Evolutionary conservation across 1,139 yeast genomes (phyloP), one percentile per base, ranked within the genome.

Genomic region (Zygotorulaspora mrakii): DNA sequence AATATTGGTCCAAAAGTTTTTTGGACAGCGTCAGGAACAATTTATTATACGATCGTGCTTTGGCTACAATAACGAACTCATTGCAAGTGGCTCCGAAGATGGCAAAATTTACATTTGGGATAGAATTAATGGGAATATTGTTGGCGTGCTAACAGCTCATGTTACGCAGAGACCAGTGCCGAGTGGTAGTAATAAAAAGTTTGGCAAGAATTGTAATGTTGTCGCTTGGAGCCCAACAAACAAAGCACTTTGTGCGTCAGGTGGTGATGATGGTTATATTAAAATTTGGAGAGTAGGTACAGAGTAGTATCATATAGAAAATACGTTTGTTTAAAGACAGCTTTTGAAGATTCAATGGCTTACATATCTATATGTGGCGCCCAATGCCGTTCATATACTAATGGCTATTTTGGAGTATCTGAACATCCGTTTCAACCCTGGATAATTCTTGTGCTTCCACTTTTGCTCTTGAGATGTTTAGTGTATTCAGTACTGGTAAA

Each of bases 81-180:
- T 87, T 0, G 66, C 84, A 12, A 79, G 89, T 52, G 96, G 96
- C 1, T 79, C 94, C 33, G 94, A 84, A 54, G 94, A 86, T 57
- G 88, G 91, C 0, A 71, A 74, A 44, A 73, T 87, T 3, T 87
- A 81, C 61, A 68, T 88, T 5, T 88, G 96, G 95, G 86, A 85
- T 53, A 70, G 83, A 28, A 72, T 73, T 39, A 79, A 81, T 16
- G 91, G 94, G 4, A 79, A 82, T 44, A 69, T 87, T 20, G 66
- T 88, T 3, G 79, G 80, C 8, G 73, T 71, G 2, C 54, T 80
- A 25, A 64, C 72, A 6, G 95, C 84, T 1, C 97, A 91, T 35
- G 44, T 42, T 3, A 39, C 43, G 4, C 53, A 50, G 10, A 43
- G 52, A 14, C 35, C 46, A n/a, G 33, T 40, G 9, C 37, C 50